Evolutionary conservation across 352 stramenopile species (phyloP).

Genomic region (Pythium chondricola): DNA sequence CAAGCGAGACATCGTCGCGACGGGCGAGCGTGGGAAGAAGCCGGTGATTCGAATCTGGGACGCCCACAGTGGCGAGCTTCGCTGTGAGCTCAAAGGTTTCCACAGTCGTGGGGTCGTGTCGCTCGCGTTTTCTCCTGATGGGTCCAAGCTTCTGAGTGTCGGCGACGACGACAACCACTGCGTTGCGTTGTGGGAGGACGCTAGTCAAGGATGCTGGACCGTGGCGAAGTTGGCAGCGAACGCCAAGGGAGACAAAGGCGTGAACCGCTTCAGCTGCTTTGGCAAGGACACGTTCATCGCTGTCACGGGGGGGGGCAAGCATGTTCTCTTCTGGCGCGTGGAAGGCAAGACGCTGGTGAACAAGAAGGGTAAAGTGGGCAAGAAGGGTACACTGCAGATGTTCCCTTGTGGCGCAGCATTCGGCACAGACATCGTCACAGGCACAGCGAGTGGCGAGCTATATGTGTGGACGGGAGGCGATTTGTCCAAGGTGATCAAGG

Average conservation of each 20-base stretch:
- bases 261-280: slow-evolving; percentile 55
- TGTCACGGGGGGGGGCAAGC: slow-evolving; percentile 59
- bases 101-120: slow-evolving; percentile 67
- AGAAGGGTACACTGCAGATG: slow-evolving; percentile 42
- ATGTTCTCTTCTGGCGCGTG: slow-evolving; percentile 62
- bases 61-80: slow-evolving; percentile 58
- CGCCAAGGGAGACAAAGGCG: slow-evolving; percentile 44
- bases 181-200: slow-evolving; percentile 67
- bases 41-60: slow-evolving; percentile 80
- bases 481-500: slow-evolving; percentile 47
- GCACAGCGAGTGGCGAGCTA: slow-evolving; percentile 41
- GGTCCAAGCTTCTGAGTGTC: slow-evolving; percentile 54
- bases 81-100: slow-evolving; percentile 53
- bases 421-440: slow-evolving; percentile 42
- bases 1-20: slow-evolving; percentile 72
- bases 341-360: slow-evolving; percentile 46
- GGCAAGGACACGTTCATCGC: slow-evolving; percentile 24
- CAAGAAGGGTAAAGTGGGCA: slow-evolving; percentile 57
- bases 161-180: slow-evolving; percentile 82
- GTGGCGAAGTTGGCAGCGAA: slow-evolving; percentile 32
- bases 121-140: slow-evolving; percentile 56
- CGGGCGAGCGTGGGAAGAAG: slow-evolving; percentile 77
- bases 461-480: slow-evolving; percentile 55
- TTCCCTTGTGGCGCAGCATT: slow-evolving; percentile 47
- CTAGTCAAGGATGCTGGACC: slow-evolving; percentile 65